phyloP scores from a whole-genome alignment of 2,329 filamentous ascomycete genomes.

The Diplocarpon rosae region DNA sequence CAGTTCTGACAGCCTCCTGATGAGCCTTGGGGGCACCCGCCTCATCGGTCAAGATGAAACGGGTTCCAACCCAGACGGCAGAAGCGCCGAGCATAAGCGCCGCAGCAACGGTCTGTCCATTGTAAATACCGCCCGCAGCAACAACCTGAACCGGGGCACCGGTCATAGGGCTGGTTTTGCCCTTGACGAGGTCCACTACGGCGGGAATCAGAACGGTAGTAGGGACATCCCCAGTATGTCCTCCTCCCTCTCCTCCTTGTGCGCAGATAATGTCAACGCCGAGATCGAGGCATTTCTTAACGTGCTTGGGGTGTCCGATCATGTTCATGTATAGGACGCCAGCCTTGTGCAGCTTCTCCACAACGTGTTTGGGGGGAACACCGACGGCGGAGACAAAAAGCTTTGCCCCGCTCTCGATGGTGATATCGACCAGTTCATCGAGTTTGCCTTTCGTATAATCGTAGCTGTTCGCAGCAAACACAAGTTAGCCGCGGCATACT shows the following conservation, averaged over 20 bases:
- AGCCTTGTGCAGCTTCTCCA: slow-evolving; percentile 78
- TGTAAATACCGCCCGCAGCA: slow-evolving; percentile 88
- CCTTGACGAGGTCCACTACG: slow-evolving; percentile 70
- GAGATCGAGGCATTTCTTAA: slow-evolving; percentile 85
- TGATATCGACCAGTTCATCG: slow-evolving; percentile 75
- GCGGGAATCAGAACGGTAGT: slow-evolving; percentile 84
- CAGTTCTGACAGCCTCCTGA: slow-evolving; percentile 88
- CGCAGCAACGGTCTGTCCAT: slow-evolving; percentile 80
- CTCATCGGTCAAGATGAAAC: slow-evolving; percentile 90
- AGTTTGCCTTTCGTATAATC: slow-evolving; percentile 99
- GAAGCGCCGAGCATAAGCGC: slow-evolving; percentile 85
- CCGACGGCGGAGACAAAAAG: slow-evolving; percentile 97
- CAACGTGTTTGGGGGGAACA: slow-evolving; percentile 77
- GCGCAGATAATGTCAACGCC: slow-evolving; percentile 96
- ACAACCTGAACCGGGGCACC: slow-evolving; percentile 82
- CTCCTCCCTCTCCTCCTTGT: slow-evolving; percentile 94
- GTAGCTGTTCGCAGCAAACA: slow-evolving; percentile 50
- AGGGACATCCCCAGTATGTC: slow-evolving; percentile 89
- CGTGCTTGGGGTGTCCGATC: slow-evolving; percentile 99
- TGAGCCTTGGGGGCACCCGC: slow-evolving; percentile 87
- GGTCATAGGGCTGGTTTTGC: slow-evolving; percentile 76
- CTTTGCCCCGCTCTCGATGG: slow-evolving; percentile 83
- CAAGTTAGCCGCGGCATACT: slow-evolving; percentile 18
- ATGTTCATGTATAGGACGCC: slow-evolving; percentile 99
- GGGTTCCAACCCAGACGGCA: slow-evolving; percentile 92